phyloP scores from a whole-genome alignment of 805 yeast species.

The Saturnispora galanensis region DNA sequence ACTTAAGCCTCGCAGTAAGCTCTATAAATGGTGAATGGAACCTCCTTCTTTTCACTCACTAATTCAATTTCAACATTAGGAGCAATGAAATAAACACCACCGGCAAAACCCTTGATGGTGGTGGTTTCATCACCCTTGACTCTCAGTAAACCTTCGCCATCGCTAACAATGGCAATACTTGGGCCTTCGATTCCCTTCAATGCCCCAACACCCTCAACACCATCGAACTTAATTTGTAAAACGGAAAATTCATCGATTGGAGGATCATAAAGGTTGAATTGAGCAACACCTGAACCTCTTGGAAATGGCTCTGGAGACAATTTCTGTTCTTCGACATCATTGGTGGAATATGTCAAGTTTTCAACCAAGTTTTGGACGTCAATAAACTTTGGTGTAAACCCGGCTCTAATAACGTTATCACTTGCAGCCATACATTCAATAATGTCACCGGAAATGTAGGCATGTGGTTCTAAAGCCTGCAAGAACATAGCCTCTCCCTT shows the following conservation, averaged over 20 bases:
- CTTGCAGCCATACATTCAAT: constrained; percentile 99
- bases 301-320: constrained; percentile 55
- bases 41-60: constrained; percentile 35
- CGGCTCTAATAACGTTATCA: constrained; percentile 96
- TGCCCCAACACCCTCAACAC: constrained; percentile 40
- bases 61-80: constrained; percentile 63
- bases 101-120: constrained; percentile 47
- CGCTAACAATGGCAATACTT: constrained; percentile 73
- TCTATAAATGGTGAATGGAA: constrained; percentile 67
- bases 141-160: constrained; percentile 58
- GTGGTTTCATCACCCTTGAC: constrained; percentile 33
- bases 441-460: constrained; percentile 93
- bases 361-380: constrained; percentile 84
- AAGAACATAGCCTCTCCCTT: constrained; percentile 95
- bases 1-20: constrained; percentile 73
- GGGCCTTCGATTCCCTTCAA: constrained; percentile 73
- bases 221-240: constrained; percentile 62
- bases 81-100: constrained; percentile 77
- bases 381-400: constrained; percentile 98
- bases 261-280: constrained; percentile 71
- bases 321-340: constrained; percentile 87
- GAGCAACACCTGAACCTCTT: constrained; percentile 59
- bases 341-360: constrained; percentile 84
- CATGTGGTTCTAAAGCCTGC: constrained; percentile 97
- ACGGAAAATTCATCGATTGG: constrained; percentile 96